Evolutionary conservation across 2,329 filamentous ascomycete species (phyloP), one percentile per base, ranked within the genome.

Genomic region (Ophiostoma fasciatum): DNA sequence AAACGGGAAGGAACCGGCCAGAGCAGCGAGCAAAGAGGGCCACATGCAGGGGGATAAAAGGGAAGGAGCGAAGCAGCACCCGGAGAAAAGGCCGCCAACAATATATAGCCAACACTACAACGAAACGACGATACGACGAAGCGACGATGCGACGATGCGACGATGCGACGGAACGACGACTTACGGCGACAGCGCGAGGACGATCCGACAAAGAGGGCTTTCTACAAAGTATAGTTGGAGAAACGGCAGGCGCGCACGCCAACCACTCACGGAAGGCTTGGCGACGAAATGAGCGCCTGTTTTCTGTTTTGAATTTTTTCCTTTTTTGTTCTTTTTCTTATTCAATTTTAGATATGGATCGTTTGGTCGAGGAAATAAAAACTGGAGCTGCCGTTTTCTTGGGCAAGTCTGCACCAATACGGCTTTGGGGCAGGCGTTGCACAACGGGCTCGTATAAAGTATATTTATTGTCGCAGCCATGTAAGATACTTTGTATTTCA

Each of bases 11-110:
- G 14, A 29, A 25, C 17, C 18, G 33, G 27, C 27, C 27, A 23
- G 25, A 35, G 12, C 22, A 23, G 14, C 22, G 22, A 21, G 19
- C 4, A 19, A 10, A 15, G 20, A 4, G 11, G 31, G 31, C 33
- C 23, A 30, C 27, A 35, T 19, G 19, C 33, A 17, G n/a, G 28
- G 25, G 26, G 28, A 14, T 8, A 12, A 20, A 25, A 23, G 19
- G 33, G 33, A 35, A 28, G 21, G 27, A 30, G 27, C 27, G 18
- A 35, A 23, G 33, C 26, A n/a, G n/a, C n/a, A n/a, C n/a, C n/a
- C n/a, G 15, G 19, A 28, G 15, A 15, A 17, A 22, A 14, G 7
- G 15, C 21, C 18, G 33, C 9, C n/a, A 25, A 35, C 21, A 18
- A 17, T n/a, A 20, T 23, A 19, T 9, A 15, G 15, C 28, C 22